Conservation (phyloP, 805 yeast genomes). For the Hanseniaspora hatyaiensis region DNA sequence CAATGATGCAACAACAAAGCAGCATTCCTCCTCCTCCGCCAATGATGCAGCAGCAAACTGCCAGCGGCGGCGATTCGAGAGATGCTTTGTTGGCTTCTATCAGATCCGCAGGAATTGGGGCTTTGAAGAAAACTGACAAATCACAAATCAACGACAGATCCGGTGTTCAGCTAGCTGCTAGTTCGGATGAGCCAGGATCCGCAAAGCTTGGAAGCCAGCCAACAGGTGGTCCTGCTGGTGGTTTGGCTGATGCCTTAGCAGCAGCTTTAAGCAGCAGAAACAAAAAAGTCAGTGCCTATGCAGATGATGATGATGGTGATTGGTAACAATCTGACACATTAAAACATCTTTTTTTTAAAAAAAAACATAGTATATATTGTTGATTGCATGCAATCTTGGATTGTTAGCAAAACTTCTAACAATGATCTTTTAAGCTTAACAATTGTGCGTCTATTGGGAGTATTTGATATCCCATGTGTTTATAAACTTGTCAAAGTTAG, state of each 20-base stretch:
- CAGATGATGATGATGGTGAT: constrained; percentile 72
- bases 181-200: no score
- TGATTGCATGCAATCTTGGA: no score
- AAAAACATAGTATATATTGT: neutral
- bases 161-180: constrained; percentile 56
- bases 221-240: constrained; percentile 49
- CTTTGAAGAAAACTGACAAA: constrained; percentile 69
- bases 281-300: constrained; percentile 66
- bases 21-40: constrained; percentile 17
- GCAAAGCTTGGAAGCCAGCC: no score
- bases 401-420: no score
- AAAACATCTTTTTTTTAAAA: no score
- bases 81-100: constrained; percentile 82
- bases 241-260: constrained; percentile 76
- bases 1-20: constrained; percentile 22
- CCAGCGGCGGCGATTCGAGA: constrained; percentile 44
- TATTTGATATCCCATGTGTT: constrained; percentile 29
- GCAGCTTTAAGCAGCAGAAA: constrained; percentile 77
- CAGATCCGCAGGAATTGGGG: constrained; percentile 61
- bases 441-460: no score
- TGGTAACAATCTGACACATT: no score
- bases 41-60: constrained; percentile 10
- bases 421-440: no score
- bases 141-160: constrained; percentile 71
- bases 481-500: constrained; percentile 24